Evolutionary conservation across 2,329 filamentous ascomycete genomes (phyloP), one percentile per base, ranked within the genome.

Genomic region (Verticillium tricorpus): DNA sequence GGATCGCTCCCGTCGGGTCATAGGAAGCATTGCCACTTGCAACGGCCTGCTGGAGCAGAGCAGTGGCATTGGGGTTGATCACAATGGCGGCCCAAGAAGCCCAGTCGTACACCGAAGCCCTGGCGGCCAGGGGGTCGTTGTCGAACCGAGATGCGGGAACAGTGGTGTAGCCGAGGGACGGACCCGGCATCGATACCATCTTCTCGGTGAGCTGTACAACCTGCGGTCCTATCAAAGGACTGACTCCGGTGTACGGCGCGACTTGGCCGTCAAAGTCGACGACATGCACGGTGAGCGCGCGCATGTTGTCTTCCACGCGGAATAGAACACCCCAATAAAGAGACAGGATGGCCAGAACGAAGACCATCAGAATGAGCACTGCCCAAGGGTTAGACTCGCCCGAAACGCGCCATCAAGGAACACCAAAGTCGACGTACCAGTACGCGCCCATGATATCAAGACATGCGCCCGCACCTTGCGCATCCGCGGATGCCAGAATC

Each of bases 271-370:
- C 87, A 65, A 89, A 88, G 69, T 89, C 85, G 32, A 89, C 86
- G 2, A 89, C 80, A 63, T 83, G 81, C 9, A 89, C 77, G 3
- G 76, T 77, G 8, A 89, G 71, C 0, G 74, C 72, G 2, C 72
- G 74, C 19, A 82, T 72, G 59, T 83, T 85, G 55, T 75, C 66
- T 12, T 85, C 76, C 0, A 82, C 77, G 15, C 77, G 68, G 67
- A 77, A 85, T 22, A 89, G 80, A 0, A 82, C 80, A 0, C 75
- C 85, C 86, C 86, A 89, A 72, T 85, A 89, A 2, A 89, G 72
- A 0, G 83, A 87, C 0, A 89, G 69, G 4, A 87, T 77, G 12
- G 66, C 74, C 5, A 88, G 71, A 56, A 88, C 82, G 67, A 86
- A 87, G 4, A 76, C 66, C 69, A 82, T 82, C 6, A 89, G 74